Evolutionary conservation across 2,329 filamentous ascomycete species (phyloP), one percentile per base, ranked within the genome.

Genomic region (Coniella vitis): DNA sequence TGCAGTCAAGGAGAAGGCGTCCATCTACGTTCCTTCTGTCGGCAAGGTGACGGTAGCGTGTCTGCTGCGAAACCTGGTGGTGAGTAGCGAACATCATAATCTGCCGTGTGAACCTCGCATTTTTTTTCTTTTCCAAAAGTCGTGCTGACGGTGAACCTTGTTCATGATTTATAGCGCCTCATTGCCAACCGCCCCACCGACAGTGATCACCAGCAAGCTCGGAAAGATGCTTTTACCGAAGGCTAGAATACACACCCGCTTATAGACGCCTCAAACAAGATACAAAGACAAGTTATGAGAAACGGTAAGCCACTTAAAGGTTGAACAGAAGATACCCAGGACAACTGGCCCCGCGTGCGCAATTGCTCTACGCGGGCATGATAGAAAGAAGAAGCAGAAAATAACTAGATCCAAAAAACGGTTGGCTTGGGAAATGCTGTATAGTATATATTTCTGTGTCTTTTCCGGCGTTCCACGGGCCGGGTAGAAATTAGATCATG

Each of bases 1-100:
- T 0, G 86, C 87, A 41, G 83, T 97, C 57, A 97, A 95, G 71
- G 87, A 96, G 65, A 95, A 90, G 72, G 93, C 93, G 2, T 90
- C 89, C 4, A 95, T 98, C 60, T 98, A 96, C 60, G 90, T 97
- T 16, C 93, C 93, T 1, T 93, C 91, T 0, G 94, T 96, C 57
- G 93, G 93, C 59, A 98, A 97, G 73, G 91, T 97, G 41, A 98
- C 93, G 0, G 97, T 97, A 64, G 87, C 91, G 14, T 84, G 96
- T 31, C 70, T 98, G 51, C 72, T 97, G 61, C 77, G 93, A 49
- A 98, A 98, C 63, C 70, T 97, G 32, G 76, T 97, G 62, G 87
- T 93, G 70, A 70, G 84, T 78, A 34, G n/a, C n/a, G n/a, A n/a
- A n/a, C n/a, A n/a, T n/a, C n/a, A n/a, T n/a, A n/a, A n/a, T n/a